Base-by-base conservation (phyloP, 2,329 filamentous ascomycete species). In the Talaromyces sp. region DNA sequence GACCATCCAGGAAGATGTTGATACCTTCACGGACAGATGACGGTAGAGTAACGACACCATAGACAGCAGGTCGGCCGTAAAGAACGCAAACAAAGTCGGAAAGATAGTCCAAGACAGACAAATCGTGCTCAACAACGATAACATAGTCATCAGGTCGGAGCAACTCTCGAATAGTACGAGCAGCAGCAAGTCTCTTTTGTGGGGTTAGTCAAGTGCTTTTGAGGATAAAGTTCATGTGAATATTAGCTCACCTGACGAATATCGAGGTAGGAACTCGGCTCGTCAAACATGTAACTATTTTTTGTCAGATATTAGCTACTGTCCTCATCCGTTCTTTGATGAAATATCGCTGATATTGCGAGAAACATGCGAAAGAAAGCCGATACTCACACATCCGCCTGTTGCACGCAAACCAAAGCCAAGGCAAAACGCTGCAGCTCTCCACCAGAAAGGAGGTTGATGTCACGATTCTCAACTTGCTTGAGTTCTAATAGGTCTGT, bases 391-490 rank as follows among this genome's bases (percentile, higher is more conserved):
- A 96, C 92, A 78, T 99, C 95, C 71, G 94, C 94, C 74, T 96
- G 89, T 79, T 98, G 94, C 24, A 98, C 93, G 74, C 93, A 97
- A 68, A 97, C 93, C 60, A 94, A 91, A 74, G 91, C 95, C 72
- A 99, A 97, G 73, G 95, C 95, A 74, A 99, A 99, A 80, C 95
- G 90, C 81, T 99, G 95, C 75, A 99, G 86, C 81, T 99, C 96
- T 85, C 95, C 95, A 86, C 95, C 96, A 69, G 95, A 99, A 24
- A 99, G 87, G 41, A 91, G 86, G 72, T 86, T 88, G 72, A 99
- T 91, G 69, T 98, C 94, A 81, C 96, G 92, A 71, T 97, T 92
- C 79, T 91, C 87, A 70, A 99, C 93, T 74, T 96, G 91, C 72
- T 89, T 87, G 68, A 98, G 84, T 78, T 98, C 93, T 87, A 66